Conservation (phyloP, 2,329 filamentous ascomycete genomes). For the Leptographium radiaticola region DNA sequence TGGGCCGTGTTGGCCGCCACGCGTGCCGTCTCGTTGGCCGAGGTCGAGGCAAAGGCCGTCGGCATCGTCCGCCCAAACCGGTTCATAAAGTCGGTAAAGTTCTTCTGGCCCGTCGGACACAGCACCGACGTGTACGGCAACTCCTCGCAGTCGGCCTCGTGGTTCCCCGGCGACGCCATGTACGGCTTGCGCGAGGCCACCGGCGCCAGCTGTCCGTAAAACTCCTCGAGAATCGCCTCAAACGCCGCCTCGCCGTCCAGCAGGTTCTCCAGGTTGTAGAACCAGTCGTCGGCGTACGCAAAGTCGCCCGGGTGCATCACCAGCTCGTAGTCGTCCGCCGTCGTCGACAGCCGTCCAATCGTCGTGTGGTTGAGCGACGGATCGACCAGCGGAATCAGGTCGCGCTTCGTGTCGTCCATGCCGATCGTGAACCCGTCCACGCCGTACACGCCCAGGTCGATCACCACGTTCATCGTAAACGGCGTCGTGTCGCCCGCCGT, state of each 20-base stretch:
- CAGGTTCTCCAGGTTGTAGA: slow-evolving; percentile 29
- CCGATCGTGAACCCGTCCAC: slow-evolving; percentile 36
- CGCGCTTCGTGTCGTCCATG: slow-evolving; percentile 29
- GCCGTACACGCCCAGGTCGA: slow-evolving; percentile 43
- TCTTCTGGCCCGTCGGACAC: slow-evolving; percentile 40
- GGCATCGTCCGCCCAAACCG: slow-evolving; percentile 41
- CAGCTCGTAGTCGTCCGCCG: slow-evolving; percentile 41
- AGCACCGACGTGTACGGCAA: slow-evolving; percentile 21
- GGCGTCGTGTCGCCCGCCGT: slow-evolving; percentile 38
- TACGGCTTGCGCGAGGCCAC: slow-evolving; percentile 41
- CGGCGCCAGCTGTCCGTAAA: slow-evolving; percentile 41
- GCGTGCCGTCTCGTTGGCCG: slow-evolving; percentile 25
- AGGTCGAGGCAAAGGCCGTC: slow-evolving; percentile 34
- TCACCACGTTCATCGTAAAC: slow-evolving; percentile 37
- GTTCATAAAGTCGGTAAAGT: slow-evolving; percentile 47
- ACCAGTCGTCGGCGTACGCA: slow-evolving; percentile 47
- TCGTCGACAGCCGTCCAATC: slow-evolving; percentile 38
- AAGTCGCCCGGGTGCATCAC: slow-evolving; percentile 41
- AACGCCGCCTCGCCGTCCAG: slow-evolving; percentile 87
- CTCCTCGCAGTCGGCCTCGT: slow-evolving; percentile 41
- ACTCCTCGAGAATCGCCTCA: slow-evolving; percentile 95
- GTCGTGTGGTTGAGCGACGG: slow-evolving; percentile 45
- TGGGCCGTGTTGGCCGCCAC: slow-evolving; percentile 30
- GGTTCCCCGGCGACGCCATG: slow-evolving; percentile 44
- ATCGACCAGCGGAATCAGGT: slow-evolving; percentile 32